A percentile compares a stretch with the other conserved stretches of the same genome.
Evolutionary conservation across 176 grass and related monocot genomes (phyloP).

Genomic region (Zoysia pacifica): DNA sequence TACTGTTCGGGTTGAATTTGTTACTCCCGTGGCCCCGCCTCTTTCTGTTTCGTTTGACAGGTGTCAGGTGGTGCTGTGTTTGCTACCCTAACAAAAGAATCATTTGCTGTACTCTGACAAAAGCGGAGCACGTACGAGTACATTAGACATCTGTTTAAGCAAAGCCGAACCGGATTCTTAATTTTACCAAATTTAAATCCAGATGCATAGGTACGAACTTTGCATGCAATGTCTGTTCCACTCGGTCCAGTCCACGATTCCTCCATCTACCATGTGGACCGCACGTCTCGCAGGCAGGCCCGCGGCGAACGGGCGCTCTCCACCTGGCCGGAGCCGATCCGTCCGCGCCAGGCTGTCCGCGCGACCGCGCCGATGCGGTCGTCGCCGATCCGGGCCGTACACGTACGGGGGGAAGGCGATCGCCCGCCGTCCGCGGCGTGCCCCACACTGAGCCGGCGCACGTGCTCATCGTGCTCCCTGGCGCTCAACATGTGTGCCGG

Average conservation of each 20-base stretch:
- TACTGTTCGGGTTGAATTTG: neutral
- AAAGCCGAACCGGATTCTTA: neutral
- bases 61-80: neutral
- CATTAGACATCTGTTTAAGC: neutral
- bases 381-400: constrained; percentile 27
- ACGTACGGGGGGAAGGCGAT: neutral
- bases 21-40: neutral
- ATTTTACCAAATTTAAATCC: neutral
- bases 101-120: neutral
- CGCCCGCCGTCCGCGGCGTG: constrained; percentile 24
- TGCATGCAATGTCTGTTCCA: neutral
- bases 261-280: neutral
- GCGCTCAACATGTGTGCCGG: neutral
- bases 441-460: constrained; percentile 27
- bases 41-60: neutral
- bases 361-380: constrained; percentile 2
- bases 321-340: neutral
- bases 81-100: neutral
- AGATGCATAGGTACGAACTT: neutral
- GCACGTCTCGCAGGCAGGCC: neutral
- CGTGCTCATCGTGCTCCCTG: constrained; percentile 52
- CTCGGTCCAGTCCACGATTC: neutral
- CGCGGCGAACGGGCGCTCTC: neutral
- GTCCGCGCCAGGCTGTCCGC: neutral
- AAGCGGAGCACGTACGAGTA: neutral